phyloP scores from a whole-genome alignment of 495 filamentous ascomycete species.

The Arthonia radiata region DNA sequence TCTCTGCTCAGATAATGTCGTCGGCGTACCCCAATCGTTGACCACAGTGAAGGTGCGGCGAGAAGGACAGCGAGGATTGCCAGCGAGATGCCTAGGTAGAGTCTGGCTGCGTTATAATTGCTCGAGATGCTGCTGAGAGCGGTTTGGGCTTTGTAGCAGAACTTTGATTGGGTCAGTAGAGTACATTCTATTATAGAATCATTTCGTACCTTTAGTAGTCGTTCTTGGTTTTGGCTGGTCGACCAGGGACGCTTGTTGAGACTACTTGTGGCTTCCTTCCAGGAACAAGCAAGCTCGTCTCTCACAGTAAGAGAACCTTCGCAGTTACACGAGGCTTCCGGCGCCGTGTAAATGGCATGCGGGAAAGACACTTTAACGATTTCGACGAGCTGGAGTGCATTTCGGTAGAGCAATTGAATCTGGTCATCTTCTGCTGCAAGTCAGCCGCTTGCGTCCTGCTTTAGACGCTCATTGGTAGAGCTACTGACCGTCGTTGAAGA shows the following conservation, averaged over 20 bases:
- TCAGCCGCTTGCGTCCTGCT: conserved; percentile 5
- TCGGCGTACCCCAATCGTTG: too few species aligned
- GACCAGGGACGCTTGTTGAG: conserved; percentile 1
- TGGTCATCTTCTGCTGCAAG: conserved; percentile 25
- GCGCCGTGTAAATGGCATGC: conserved; percentile 21
- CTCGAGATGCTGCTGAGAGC: conserved; percentile 69
- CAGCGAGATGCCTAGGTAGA: conserved; percentile 27
- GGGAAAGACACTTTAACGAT: conserved; percentile 50
- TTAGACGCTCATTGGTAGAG: not conserved
- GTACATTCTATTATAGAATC: too few species aligned
- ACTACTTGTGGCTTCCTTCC: conserved; percentile 18
- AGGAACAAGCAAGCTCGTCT: conserved; percentile 40
- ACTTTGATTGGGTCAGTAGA: conserved; percentile 23
- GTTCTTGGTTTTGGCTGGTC: conserved; percentile 4
- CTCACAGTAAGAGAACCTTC: conserved; percentile 19
- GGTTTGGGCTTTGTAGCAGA: conserved; percentile 42
- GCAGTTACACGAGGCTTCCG: conserved; percentile 17
- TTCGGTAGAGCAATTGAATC: conserved; percentile 39
- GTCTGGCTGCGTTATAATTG: conserved; percentile 53
- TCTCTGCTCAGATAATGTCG: too few species aligned
- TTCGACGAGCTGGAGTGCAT: conserved; percentile 53
- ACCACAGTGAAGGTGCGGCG: too few species aligned
- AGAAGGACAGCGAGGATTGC: conserved; percentile 18
- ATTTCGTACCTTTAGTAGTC: too few species aligned
- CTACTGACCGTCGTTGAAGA: conserved; percentile 37